These are phyloP conservation scores for Ustilago bromivora DNA, from an alignment of 1,284 basidiomycete genomes.

Conservation along the genomic window DNA sequence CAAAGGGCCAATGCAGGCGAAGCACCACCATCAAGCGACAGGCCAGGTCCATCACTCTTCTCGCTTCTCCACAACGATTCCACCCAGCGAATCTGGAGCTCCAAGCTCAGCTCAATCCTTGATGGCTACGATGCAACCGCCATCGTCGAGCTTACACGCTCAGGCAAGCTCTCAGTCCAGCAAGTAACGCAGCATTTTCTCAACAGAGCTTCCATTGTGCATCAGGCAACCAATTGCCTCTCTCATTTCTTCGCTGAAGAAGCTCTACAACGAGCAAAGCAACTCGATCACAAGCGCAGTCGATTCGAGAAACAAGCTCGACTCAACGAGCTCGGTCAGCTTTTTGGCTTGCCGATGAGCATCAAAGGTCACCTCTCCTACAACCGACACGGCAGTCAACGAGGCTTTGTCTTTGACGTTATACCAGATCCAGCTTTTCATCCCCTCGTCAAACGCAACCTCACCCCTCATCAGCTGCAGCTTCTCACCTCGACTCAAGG, in stretches of 20 bases:
- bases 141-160: conserved; percentile 24
- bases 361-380: conserved; percentile 53
- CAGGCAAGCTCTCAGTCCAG: conserved; percentile 24
- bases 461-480: conserved; percentile 17
- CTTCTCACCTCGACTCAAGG: conserved; percentile 31
- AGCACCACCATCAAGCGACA: conserved; percentile 10
- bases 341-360: conserved; percentile 55
- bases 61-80: conserved; percentile 18
- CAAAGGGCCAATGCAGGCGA: conserved; percentile 12
- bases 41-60: conserved; percentile 27
- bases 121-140: conserved; percentile 33
- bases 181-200: conserved; percentile 32
- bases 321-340: conserved; percentile 27
- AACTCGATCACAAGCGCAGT: conserved; percentile 33
- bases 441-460: conserved; percentile 24
- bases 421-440: conserved; percentile 30
- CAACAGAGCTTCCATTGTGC: conserved; percentile 35
- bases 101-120: conserved; percentile 15
- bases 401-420: conserved; percentile 57
- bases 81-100: conserved; percentile 19
- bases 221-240: conserved; percentile 54
- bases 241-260: conserved; percentile 39
- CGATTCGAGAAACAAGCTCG: conserved; percentile 11
- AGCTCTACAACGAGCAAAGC: conserved; percentile 20
- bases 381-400: conserved; percentile 41